A percentile compares a stretch with the other conserved stretches of the same genome.
These are phyloP conservation scores for Dissoconium aciculare DNA, from an alignment of 2,329 filamentous ascomycete genomes.

Conservation along the genomic window DNA sequence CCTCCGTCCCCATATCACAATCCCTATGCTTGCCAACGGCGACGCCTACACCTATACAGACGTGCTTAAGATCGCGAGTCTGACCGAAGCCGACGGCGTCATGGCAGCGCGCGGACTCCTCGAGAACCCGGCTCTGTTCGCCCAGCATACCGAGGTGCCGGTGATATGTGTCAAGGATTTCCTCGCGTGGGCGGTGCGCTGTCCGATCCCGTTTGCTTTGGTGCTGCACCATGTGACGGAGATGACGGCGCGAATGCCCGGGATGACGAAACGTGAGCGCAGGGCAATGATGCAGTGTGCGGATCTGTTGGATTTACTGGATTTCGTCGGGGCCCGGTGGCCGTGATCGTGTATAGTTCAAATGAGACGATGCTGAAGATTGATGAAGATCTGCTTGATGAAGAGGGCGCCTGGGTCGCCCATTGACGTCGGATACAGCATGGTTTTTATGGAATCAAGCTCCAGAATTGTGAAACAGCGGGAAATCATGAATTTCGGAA, in stretches of 20 bases:
- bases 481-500: too few species aligned
- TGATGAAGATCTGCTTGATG: too few species aligned
- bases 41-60: slow-evolving; percentile 46
- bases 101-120: slow-evolving; percentile 58
- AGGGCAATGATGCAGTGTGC: slow-evolving; percentile 17
- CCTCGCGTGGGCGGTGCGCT: slow-evolving; percentile 41
- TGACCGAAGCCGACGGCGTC: slow-evolving; percentile 34
- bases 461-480: too few species aligned
- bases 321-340: slow-evolving; percentile 22
- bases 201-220: slow-evolving; percentile 48
- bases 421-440: too few species aligned
- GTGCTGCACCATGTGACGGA: slow-evolving; percentile 51
- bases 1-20: slow-evolving; percentile 36
- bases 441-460: too few species aligned
- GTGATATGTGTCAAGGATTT: slow-evolving; percentile 50
- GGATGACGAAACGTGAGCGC: slow-evolving; percentile 33
- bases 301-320: slow-evolving; percentile 23
- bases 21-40: slow-evolving; percentile 54
- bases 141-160: slow-evolving; percentile 41
- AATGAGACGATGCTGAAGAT: too few species aligned
- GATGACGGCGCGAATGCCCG: slow-evolving; percentile 46
- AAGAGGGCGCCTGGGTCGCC: too few species aligned
- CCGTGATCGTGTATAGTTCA: too few species aligned
- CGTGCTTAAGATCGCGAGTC: slow-evolving; percentile 19
- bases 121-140: slow-evolving; percentile 52